These are phyloP conservation scores for Claviceps lovelessii DNA, from an alignment of 2,329 filamentous ascomycete species.

Conservation along the genomic window DNA sequence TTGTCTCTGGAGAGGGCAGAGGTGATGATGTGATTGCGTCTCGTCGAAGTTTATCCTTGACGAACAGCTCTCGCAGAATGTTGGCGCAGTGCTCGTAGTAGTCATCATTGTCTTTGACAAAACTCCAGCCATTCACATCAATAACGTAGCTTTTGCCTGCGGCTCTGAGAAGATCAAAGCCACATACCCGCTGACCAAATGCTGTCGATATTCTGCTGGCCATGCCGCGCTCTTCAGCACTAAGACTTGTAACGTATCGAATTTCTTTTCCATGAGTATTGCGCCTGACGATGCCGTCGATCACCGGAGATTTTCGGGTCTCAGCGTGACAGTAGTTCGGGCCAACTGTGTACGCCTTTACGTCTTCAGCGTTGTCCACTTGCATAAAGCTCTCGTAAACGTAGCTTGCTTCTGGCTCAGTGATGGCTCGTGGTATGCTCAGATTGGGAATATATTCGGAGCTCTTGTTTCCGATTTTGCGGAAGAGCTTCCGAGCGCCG, in stretches of 20 bases:
- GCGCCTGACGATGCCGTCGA: slow-evolving; percentile 86
- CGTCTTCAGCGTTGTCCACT: slow-evolving; percentile 93
- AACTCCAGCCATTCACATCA: slow-evolving; percentile 98
- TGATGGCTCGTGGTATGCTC: slow-evolving; percentile 62
- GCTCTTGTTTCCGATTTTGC: slow-evolving; percentile 98
- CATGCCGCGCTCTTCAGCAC: slow-evolving; percentile 65
- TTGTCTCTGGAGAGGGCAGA: slow-evolving; percentile 32
- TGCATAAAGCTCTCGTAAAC: slow-evolving; percentile 95
- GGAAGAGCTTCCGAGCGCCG: slow-evolving; percentile 80
- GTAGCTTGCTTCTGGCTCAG: slow-evolving; percentile 70
- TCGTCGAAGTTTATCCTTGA: slow-evolving; percentile 58
- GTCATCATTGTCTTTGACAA: slow-evolving; percentile 97
- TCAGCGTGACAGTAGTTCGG: slow-evolving; percentile 89
- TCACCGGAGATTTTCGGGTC: slow-evolving; percentile 91
- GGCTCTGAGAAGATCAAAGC: slow-evolving; percentile 83
- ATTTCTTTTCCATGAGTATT: slow-evolving; percentile 97
- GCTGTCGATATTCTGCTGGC: slow-evolving; percentile 80
- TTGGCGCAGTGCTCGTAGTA: slow-evolving; percentile 87
- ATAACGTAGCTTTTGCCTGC: slow-evolving; percentile 91
- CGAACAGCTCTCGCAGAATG: slow-evolving; percentile 78
- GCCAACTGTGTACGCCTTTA: slow-evolving; percentile 96
- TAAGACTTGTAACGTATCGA: slow-evolving; percentile 80
- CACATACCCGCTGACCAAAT: slow-evolving; percentile 90
- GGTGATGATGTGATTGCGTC: slow-evolving; percentile 45
- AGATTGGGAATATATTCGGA: slow-evolving; percentile 80